A percentile compares a stretch with the other conserved stretches of the same genome.
Conservation (phyloP, 73 alveolate species). For the Paraurostyla sp. region DNA sequence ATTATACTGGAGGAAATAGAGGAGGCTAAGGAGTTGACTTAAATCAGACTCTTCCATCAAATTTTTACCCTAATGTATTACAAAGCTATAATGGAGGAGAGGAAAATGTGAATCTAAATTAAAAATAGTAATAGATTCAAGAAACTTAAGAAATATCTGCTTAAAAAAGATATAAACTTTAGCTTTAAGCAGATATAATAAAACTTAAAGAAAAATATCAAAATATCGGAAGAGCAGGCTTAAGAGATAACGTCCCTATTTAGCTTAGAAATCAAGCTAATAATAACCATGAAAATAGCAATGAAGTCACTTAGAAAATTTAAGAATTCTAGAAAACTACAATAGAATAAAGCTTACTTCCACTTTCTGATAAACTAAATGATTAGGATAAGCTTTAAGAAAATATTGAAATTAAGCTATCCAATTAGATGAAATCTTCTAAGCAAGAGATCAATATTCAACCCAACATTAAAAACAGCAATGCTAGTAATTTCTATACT, state of each 20-base stretch:
- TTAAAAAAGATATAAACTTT: constrained; percentile 30
- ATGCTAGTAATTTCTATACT: not conserved
- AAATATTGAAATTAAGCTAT: not conserved
- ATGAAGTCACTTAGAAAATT: no score
- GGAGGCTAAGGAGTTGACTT: constrained; percentile 10
- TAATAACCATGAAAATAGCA: not conserved
- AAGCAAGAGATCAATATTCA: not conserved
- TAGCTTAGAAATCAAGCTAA: not conserved
- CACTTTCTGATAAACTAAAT: not conserved
- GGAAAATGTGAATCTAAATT: not conserved
- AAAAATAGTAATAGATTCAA: not conserved
- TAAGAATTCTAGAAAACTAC: no score
- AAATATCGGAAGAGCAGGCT: not conserved
- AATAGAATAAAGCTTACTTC: not conserved
- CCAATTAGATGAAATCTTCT: not conserved
- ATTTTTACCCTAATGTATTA: constrained; percentile 31
- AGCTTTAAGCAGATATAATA: constrained; percentile 41
- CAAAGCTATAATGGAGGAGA: constrained; percentile 42
- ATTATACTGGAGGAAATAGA: not conserved
- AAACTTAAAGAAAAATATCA: constrained; percentile 28
- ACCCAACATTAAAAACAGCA: not conserved
- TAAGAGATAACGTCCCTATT: not conserved
- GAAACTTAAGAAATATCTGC: constrained; percentile 36
- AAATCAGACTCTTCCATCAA: constrained; percentile 35
- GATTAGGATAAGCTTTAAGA: not conserved